Conservation (phyloP, 2,329 filamentous ascomycete species). For the Bertia moriformis region DNA sequence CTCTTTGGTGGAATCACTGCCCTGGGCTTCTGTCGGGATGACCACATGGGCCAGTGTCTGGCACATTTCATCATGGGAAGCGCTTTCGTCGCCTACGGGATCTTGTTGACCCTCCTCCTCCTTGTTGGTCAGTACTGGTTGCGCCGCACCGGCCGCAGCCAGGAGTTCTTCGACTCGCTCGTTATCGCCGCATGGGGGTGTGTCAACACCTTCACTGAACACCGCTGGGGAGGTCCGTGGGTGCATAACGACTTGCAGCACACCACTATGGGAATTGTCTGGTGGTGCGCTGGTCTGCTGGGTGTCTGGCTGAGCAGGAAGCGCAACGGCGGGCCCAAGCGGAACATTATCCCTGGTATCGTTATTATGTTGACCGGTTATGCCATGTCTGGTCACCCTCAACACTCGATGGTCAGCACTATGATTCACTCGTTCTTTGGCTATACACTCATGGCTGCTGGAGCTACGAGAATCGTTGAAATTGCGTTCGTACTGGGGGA, state of each 20-base stretch:
- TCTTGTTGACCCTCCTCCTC: constrained; percentile 72
- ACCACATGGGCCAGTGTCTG: constrained; percentile 81
- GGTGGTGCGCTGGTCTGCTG: constrained; percentile 87
- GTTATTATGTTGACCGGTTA: constrained; percentile 87
- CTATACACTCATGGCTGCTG: constrained; percentile 86
- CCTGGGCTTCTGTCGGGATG: constrained; percentile 80
- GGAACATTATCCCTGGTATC: constrained; percentile 84
- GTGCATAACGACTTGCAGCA: constrained; percentile 91
- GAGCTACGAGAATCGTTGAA: constrained; percentile 73
- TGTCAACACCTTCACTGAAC: constrained; percentile 96
- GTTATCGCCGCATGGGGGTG: constrained; percentile 91
- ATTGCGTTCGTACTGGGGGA: constrained; percentile 78
- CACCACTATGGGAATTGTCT: constrained; percentile 97
- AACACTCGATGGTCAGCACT: constrained; percentile 68
- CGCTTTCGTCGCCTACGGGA: constrained; percentile 87
- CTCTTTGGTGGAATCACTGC: constrained; percentile 87
- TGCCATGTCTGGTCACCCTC: constrained; percentile 87
- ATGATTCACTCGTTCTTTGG: constrained; percentile 84
- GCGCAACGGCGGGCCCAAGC: constrained; percentile 69
- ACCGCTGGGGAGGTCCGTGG: constrained; percentile 82
- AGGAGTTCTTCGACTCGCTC: constrained; percentile 90
- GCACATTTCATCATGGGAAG: constrained; percentile 99
- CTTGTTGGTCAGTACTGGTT: constrained; percentile 83
- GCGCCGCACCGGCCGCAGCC: constrained; percentile 65
- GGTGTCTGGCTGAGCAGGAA: constrained; percentile 84